A percentile compares a stretch with the other conserved stretches of the same genome.
Evolutionary conservation across 1,284 basidiomycete species (phyloP).

Genomic region (Cutaneotrichosporon daszewskae): DNA sequence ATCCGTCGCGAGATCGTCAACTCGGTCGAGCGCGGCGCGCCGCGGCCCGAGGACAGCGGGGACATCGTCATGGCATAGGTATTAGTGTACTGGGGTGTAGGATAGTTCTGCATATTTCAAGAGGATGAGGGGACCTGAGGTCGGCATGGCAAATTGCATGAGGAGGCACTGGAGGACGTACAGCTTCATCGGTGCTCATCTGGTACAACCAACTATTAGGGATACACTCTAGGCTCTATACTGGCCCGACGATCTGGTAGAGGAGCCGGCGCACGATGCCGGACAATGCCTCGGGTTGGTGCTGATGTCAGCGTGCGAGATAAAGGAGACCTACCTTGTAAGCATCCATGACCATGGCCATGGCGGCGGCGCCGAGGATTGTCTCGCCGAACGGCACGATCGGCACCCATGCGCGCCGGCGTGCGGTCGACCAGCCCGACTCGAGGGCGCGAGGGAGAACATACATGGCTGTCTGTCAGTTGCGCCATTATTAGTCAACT

Average conservation of each 20-base stretch:
- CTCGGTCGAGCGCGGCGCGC: constrained; percentile 51
- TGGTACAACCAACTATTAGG: constrained; percentile 4
- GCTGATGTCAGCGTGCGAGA: constrained; percentile 39
- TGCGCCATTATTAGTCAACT: neutral
- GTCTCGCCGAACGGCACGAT: constrained; percentile 60
- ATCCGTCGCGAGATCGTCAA: constrained; percentile 71
- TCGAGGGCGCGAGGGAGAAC: constrained; percentile 87
- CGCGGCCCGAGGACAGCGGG: constrained; percentile 43
- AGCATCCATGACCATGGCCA: constrained; percentile 86
- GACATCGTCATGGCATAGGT: constrained; percentile 42
- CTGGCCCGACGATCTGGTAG: constrained; percentile 85
- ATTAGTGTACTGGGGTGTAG: neutral
- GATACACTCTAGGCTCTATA: constrained; percentile 17
- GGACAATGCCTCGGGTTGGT: constrained; percentile 81
- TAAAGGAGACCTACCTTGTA: constrained; percentile 35
- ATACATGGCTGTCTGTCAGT: constrained; percentile 65
- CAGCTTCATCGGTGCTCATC: no score
- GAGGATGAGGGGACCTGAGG: no score
- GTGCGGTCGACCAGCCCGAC: constrained; percentile 73
- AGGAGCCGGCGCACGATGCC: constrained; percentile 78
- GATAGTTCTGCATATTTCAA: neutral
- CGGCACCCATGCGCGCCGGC: constrained; percentile 71
- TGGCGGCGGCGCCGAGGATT: constrained; percentile 65
- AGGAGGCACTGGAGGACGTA: no score
- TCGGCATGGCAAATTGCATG: no score